Evolutionary conservation across 129 eudicot genomes (phyloP).

Genomic region (Artemisia tridentata): DNA sequence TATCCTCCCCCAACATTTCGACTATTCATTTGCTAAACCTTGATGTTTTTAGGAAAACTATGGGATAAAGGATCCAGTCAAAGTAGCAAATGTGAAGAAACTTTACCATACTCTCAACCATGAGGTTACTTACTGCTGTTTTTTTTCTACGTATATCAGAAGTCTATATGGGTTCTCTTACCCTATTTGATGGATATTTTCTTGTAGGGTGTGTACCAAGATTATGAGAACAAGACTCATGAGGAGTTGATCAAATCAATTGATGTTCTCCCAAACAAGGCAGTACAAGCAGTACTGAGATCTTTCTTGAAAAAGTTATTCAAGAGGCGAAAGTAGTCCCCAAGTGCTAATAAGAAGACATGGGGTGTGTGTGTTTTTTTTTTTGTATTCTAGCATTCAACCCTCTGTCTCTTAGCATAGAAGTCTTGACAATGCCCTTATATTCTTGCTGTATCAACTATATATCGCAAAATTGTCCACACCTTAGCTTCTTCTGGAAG

Average conservation of each 20-base stretch:
- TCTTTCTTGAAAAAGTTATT: conserved; percentile 63
- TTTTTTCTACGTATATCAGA: background rate
- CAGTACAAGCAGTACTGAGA: conserved; percentile 60
- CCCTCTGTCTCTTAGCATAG: no score
- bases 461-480: no score
- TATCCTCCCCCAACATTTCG: background rate
- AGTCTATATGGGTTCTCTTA: background rate
- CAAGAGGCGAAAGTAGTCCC: conserved; percentile 45
- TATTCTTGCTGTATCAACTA: no score
- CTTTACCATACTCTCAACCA: conserved; percentile 58
- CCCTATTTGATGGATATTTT: background rate
- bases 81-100: conserved; percentile 63
- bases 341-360: no score
- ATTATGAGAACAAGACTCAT: conserved; percentile 57
- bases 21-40: background rate
- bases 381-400: no score
- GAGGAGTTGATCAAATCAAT: conserved; percentile 53
- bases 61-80: conserved; percentile 56
- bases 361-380: no score
- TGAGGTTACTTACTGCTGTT: conserved; percentile 33
- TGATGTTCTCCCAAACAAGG: conserved; percentile 63
- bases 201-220: conserved; percentile 55
- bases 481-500: no score
- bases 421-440: no score
- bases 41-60: conserved; percentile 51